phyloP scores from a whole-genome alignment of 179 eudicot genomes.

The Amaranthus tricolor region DNA sequence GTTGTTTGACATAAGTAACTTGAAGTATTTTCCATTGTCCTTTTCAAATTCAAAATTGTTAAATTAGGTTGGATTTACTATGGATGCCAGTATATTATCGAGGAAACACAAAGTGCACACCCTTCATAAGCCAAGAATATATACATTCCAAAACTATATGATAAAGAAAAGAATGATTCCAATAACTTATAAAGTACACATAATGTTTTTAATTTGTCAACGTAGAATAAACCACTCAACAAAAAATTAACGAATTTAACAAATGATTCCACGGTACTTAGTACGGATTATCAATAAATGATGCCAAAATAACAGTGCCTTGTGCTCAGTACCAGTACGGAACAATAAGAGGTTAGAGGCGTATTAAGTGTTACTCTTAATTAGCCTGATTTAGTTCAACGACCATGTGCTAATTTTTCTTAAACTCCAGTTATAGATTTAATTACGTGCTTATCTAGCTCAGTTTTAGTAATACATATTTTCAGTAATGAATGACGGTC shows the following conservation, averaged over 20 bases:
- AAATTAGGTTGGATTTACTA: too few species aligned
- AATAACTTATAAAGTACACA: too few species aligned
- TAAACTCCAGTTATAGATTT: not conserved
- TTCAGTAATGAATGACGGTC: not conserved
- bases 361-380: not conserved
- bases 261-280: not conserved
- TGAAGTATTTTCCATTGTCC: conserved; percentile 44
- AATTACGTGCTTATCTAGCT: conserved; percentile 7
- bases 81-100: too few species aligned
- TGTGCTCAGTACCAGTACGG: conserved; percentile 7
- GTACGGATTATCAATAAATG: conserved; percentile 23
- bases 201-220: too few species aligned
- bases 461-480: not conserved
- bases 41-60: conserved; percentile 49
- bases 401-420: not conserved
- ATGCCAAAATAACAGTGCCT: conserved; percentile 13
- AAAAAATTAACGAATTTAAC: conserved; percentile 6
- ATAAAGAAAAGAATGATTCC: too few species aligned
- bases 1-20: conserved; percentile 32
- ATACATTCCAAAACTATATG: too few species aligned
- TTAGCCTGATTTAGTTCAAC: not conserved
- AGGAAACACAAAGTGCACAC: too few species aligned
- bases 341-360: not conserved
- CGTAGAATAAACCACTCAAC: too few species aligned
- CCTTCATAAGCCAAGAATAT: too few species aligned